Evolutionary conservation across 176 grass and related monocot species (phyloP), one percentile per base, ranked within the genome.

Genomic region (Panicum miliaceum): DNA sequence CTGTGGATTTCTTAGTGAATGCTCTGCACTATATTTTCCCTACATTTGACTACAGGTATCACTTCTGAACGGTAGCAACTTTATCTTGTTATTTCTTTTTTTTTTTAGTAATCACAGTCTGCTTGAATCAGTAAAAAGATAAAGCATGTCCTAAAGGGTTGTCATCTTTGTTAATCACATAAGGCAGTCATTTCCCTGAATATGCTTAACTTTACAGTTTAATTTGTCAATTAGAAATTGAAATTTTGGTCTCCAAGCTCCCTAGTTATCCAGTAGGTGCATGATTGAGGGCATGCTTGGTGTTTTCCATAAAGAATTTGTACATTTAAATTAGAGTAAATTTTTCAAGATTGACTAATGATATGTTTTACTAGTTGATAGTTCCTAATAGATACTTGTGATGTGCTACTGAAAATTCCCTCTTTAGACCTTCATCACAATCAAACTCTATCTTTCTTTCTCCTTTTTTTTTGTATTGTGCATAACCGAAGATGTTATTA

Each of bases 31-130:
- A 84, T 61, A 35, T 92, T 83, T 98, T 94, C 80, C 95, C 95
- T 80, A 78, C 89, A 58, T 94, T 98, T 93, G 95, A 98, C 59
- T 98, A 98, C 89, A 94, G 95, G 95, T 97, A 91, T 35, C 27
- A 18, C 27, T 68, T 80, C 19, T 23, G 13, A 78, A 32, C 63
- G 16, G 26, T 43, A 47, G 29, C 15, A 48, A 45, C 13, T 87
- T 69, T 84, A 12, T 57, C 81, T 77, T 40, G 60, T 75, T 69
- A 50, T 37, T 2, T 41, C 12, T 11, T 69, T 70, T 70, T 37
- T 14, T 64, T 84, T 57, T 41, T 59, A 22, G 42, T 41, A 63
- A 60, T 4, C 65, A 22, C 69, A 81, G 18, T 66, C 64, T 82
- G 26, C 19, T 36, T 22, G 38, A 73, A 84, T 37, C 36, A 40